Conservation (phyloP, 2,329 filamentous ascomycete species). For the Fonsecaea erecta region DNA sequence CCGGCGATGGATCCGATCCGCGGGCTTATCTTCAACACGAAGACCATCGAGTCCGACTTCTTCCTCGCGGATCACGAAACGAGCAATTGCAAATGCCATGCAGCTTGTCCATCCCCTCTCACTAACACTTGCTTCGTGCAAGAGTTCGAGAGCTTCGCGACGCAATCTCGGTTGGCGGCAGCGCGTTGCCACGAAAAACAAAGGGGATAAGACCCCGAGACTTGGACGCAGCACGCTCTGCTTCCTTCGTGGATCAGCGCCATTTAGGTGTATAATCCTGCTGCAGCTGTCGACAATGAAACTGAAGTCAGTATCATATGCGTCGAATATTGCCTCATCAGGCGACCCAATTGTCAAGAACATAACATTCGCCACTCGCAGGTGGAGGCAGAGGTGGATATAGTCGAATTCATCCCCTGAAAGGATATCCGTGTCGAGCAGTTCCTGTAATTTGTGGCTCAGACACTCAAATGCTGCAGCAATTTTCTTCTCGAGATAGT, state of each 20-base stretch:
- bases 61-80: conserved; percentile 23
- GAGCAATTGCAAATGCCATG: conserved; percentile 18
- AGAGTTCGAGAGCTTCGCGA: conserved; percentile 13
- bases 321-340: conserved; percentile 19
- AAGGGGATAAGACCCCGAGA: conserved; percentile 64
- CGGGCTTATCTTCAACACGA: background rate
- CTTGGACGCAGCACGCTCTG: conserved; percentile 1
- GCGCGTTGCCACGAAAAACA: conserved; percentile 69
- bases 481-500: conserved; percentile 4
- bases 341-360: conserved; percentile 1
- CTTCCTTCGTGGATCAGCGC: background rate
- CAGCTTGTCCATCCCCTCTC: conserved; percentile 28
- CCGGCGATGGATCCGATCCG: background rate
- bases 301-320: conserved; percentile 10
- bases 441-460: background rate
- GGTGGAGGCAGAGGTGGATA: conserved; percentile 16
- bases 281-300: conserved; percentile 13
- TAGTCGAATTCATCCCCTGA: background rate
- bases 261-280: conserved; percentile 15
- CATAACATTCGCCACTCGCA: conserved; percentile 17
- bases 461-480: conserved; percentile 1
- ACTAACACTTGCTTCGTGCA: conserved; percentile 11
- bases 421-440: background rate
- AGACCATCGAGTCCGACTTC: conserved; percentile 1
- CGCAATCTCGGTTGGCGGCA: conserved; percentile 64